phyloP scores from a whole-genome alignment of 371 early-diverging fungal species.

The Haplosporangium sp. region DNA sequence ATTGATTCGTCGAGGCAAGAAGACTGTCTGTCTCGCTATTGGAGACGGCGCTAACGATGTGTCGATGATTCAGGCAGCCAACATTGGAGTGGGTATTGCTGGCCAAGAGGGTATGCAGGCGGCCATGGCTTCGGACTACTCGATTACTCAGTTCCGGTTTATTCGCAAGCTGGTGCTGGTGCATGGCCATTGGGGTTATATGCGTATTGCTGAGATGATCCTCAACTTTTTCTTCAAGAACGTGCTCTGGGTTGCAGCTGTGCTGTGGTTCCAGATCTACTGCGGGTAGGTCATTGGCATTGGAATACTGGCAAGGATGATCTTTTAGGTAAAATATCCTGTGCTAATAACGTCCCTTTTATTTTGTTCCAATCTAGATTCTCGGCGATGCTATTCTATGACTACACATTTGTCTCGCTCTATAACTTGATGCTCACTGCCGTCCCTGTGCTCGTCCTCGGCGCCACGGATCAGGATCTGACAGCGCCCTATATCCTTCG shows the following conservation, averaged over 20 bases:
- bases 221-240: conserved; percentile 95
- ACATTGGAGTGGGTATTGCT: conserved; percentile 95
- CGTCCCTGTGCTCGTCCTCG: conserved; percentile 75
- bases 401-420: conserved; percentile 85
- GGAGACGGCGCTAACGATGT: conserved; percentile 99
- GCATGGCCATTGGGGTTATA: conserved; percentile 92
- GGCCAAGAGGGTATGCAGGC: conserved; percentile 96
- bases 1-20: conserved; percentile 82
- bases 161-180: conserved; percentile 82
- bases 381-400: conserved; percentile 88
- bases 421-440: conserved; percentile 87
- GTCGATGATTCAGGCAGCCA: conserved; percentile 93
- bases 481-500: conserved; percentile 65
- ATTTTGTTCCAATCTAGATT: conserved; percentile 54
- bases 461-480: conserved; percentile 73
- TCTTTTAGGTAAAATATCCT: background rate
- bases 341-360: background rate
- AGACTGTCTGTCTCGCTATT: conserved; percentile 87
- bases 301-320: background rate
- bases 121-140: conserved; percentile 90
- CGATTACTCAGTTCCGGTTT: conserved; percentile 92
- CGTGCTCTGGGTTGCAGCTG: conserved; percentile 85
- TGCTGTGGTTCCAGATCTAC: conserved; percentile 88
- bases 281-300: conserved; percentile 61
- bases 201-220: conserved; percentile 89